Conservation (phyloP, 257 asterid genomes). For the Nicotiana attenuata region DNA sequence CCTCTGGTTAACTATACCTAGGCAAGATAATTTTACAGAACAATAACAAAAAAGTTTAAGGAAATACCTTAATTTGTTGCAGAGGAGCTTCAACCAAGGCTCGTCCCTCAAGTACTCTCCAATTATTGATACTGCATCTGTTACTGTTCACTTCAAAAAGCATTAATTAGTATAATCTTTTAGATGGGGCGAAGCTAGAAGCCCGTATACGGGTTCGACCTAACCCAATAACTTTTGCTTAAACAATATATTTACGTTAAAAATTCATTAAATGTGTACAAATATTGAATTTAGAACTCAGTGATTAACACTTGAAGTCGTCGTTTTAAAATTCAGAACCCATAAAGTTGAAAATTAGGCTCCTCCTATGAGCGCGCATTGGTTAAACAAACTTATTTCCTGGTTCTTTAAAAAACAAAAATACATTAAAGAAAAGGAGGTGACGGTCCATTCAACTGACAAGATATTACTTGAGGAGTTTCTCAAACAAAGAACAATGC, state of each 20-base stretch:
- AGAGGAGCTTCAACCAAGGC: slow-evolving; percentile 77
- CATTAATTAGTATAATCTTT: slow-evolving; percentile 17
- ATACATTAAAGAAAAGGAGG: background rate
- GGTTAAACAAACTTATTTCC: background rate
- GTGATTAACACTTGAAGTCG: too few relatives aligned
- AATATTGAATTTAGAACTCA: too few relatives aligned
- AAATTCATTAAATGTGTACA: too few relatives aligned
- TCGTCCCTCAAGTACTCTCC: slow-evolving; percentile 91
- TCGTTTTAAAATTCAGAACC: too few relatives aligned
- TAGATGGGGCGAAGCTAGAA: background rate
- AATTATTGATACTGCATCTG: slow-evolving; percentile 65
- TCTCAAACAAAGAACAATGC: background rate
- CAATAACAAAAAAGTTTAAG: slow-evolving; percentile 11
- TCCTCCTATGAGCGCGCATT: background rate
- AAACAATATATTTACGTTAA: too few relatives aligned
- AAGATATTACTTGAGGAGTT: background rate
- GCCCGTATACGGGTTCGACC: too few relatives aligned
- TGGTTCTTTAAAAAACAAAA: background rate
- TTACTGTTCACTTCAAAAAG: slow-evolving; percentile 38
- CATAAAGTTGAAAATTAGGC: too few relatives aligned
- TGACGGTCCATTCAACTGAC: background rate
- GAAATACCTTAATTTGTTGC: slow-evolving; percentile 61
- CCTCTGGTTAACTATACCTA: background rate
- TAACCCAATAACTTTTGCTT: too few relatives aligned
- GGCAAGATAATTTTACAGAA: background rate